phyloP scores from a whole-genome alignment of 176 grass and related monocot species.

The Aechmea fasciata region DNA sequence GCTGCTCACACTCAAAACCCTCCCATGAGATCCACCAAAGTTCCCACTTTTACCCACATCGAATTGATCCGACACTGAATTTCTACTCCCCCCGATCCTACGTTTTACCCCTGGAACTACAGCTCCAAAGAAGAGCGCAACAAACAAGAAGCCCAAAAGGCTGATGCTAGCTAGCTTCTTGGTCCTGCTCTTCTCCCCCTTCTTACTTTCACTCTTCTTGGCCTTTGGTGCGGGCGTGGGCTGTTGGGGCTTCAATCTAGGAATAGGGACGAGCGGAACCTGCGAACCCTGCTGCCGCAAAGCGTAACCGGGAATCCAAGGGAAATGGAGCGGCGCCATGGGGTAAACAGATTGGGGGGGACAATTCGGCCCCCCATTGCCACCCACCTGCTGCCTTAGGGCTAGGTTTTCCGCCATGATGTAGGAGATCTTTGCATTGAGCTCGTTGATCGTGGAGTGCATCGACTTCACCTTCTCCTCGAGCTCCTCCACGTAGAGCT shows the following conservation, averaged over 20 bases:
- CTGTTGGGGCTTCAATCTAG: slow-evolving; percentile 64
- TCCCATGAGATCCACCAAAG: slow-evolving; percentile 39
- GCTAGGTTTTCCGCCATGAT: slow-evolving; percentile 58
- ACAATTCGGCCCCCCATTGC: slow-evolving; percentile 22
- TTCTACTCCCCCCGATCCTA: slow-evolving; percentile 33
- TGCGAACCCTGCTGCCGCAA: slow-evolving; percentile 58
- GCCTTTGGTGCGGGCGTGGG: slow-evolving; percentile 23
- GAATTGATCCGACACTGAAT: not conserved
- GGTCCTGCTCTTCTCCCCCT: slow-evolving; percentile 34
- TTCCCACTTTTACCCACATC: slow-evolving; percentile 6
- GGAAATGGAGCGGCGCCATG: slow-evolving; percentile 44
- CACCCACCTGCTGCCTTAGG: slow-evolving; percentile 57
- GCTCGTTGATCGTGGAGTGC: slow-evolving; percentile 74
- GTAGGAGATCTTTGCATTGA: slow-evolving; percentile 82
- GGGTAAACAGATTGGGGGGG: slow-evolving; percentile 44
- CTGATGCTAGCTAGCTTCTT: slow-evolving; percentile 90
- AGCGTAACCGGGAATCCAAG: slow-evolving; percentile 82
- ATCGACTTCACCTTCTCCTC: slow-evolving; percentile 89
- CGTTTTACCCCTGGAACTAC: slow-evolving; percentile 48
- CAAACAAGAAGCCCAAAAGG: slow-evolving; percentile 64
- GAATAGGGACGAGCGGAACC: slow-evolving; percentile 82
- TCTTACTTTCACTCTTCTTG: slow-evolving; percentile 50
- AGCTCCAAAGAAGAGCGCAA: slow-evolving; percentile 45
- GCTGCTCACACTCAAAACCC: slow-evolving; percentile 41
- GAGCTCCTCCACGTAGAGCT: slow-evolving; percentile 76